A percentile compares a stretch with the other conserved stretches of the same genome.
phyloP scores from a whole-genome alignment of 2,329 filamentous ascomycete genomes.

The Colletotrichum navitas region DNA sequence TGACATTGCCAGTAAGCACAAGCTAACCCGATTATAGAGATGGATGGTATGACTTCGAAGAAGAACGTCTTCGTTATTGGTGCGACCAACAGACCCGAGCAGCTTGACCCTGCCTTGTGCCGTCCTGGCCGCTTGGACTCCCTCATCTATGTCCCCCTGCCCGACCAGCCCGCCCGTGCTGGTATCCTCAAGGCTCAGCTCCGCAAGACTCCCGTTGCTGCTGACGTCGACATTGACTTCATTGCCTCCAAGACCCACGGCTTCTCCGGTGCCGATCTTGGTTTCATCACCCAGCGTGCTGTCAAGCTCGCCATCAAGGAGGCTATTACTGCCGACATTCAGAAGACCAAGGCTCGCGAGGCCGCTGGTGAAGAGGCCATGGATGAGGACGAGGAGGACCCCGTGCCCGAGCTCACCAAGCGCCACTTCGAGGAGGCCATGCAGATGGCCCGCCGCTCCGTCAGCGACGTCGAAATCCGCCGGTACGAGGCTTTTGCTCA shows the following conservation, averaged over 20 bases:
- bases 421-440: conserved; percentile 99
- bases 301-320: conserved; percentile 99
- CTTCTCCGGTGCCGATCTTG: conserved; percentile 99
- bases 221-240: conserved; percentile 88
- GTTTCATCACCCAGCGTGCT: conserved; percentile 98
- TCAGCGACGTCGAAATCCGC: conserved; percentile 96
- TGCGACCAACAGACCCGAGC: conserved; percentile 98
- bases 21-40: conserved; percentile 69
- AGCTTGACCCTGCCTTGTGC: conserved; percentile 97
- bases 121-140: conserved; percentile 99
- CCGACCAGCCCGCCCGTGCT: conserved; percentile 89
- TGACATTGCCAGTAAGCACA: background rate
- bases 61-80: conserved; percentile 99
- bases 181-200: conserved; percentile 95
- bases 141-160: conserved; percentile 96
- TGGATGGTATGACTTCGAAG: conserved; percentile 99
- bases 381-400: conserved; percentile 89
- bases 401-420: conserved; percentile 94
- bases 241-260: conserved; percentile 98
- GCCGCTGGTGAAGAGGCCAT: conserved; percentile 87
- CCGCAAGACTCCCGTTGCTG: conserved; percentile 93
- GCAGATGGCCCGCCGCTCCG: conserved; percentile 92
- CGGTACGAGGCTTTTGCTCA: conserved; percentile 98
- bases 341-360: conserved; percentile 90
- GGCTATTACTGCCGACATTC: conserved; percentile 89